A percentile compares a stretch with the other conserved stretches of the same genome.
phyloP scores from a whole-genome alignment of 805 yeast species.

The Peterozyma toletana region DNA sequence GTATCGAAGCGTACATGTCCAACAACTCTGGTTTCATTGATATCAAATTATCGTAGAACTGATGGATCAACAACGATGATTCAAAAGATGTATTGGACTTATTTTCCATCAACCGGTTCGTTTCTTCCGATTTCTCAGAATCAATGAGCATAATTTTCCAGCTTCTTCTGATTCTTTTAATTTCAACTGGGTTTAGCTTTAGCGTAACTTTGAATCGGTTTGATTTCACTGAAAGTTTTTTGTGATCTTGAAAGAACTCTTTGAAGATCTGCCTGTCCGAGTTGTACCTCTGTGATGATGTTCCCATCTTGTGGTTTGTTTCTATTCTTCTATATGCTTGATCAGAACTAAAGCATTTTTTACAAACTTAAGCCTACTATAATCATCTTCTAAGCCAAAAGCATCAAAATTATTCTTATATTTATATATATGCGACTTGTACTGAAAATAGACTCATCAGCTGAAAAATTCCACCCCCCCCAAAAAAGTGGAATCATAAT shows the following conservation, averaged over 20 bases:
- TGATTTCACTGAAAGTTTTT: neutral
- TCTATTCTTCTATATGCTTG: too few species aligned
- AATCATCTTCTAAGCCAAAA: too few species aligned
- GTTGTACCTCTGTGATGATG: too few species aligned
- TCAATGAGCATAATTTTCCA: slow-evolving; percentile 33
- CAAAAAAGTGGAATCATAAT: too few species aligned
- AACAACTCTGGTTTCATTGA: slow-evolving; percentile 55
- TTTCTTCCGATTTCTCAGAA: slow-evolving; percentile 18
- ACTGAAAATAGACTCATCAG: too few species aligned
- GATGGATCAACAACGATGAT: slow-evolving; percentile 64
- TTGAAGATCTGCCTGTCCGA: neutral
- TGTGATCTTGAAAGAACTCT: slow-evolving; percentile 1
- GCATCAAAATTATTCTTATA: too few species aligned
- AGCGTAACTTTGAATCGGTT: slow-evolving; percentile 8
- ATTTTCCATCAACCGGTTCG: slow-evolving; percentile 15
- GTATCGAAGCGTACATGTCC: slow-evolving; percentile 61
- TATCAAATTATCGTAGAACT: slow-evolving; percentile 65
- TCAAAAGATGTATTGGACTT: slow-evolving; percentile 20
- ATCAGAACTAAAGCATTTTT: too few species aligned
- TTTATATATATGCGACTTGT: too few species aligned
- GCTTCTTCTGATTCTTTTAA: slow-evolving; percentile 31
- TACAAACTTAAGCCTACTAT: too few species aligned
- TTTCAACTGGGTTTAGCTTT: slow-evolving; percentile 18
- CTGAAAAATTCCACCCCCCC: too few species aligned
- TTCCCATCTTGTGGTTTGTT: too few species aligned